Base-by-base conservation (phyloP, 352 stramenopile genomes). In the Blastocystis hominis region DNA sequence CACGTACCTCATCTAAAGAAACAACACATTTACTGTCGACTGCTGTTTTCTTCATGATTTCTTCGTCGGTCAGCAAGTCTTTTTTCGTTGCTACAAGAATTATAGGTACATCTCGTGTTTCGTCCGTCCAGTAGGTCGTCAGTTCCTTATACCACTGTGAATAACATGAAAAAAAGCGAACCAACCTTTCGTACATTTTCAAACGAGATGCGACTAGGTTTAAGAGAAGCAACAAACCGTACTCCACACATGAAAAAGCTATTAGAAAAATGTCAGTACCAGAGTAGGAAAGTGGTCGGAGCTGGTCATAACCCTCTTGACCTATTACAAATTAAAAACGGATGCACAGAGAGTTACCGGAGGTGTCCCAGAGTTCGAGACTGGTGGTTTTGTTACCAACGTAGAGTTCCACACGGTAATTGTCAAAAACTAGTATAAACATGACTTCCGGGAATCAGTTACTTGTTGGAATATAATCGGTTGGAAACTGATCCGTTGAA, bases 211-310 rank as follows among this genome's bases (percentile, higher is more conserved):
- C 92, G 93, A 84, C 92, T 95, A 78, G 5, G 75, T 34, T 53
- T 61, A 7, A 56, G 1, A 79, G 15, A 38, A 15, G 17, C 36
- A 13, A 89, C 15, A 34, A 79, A 86, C 5, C 47, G 9, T 70
- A 86, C 78, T 78, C 75, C 5, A 89, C 94, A 84, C 97, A 93
- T 38, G 93, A 96, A 90, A 97, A 98, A 89, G 94, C 97, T 88
- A 98, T 94, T 42, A 98, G 91, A 79, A 98, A 98, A 15, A 98
- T 94, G 80, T 98, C 94, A 34, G 95, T 98, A 90, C 97, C 93
- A 9, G 95, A 94, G 90, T 98, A 98, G 76, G 92, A 96, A 56
- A 98, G 91, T 68, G 95, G 94, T 34, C 95, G 93, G 70, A 98
- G 89, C 24, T 94, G 92, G 88, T 98, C 95, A 90, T 98, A 98